Evolutionary conservation across 805 yeast genomes (phyloP).

Genomic region (Kluyveromyces aestuarii): DNA sequence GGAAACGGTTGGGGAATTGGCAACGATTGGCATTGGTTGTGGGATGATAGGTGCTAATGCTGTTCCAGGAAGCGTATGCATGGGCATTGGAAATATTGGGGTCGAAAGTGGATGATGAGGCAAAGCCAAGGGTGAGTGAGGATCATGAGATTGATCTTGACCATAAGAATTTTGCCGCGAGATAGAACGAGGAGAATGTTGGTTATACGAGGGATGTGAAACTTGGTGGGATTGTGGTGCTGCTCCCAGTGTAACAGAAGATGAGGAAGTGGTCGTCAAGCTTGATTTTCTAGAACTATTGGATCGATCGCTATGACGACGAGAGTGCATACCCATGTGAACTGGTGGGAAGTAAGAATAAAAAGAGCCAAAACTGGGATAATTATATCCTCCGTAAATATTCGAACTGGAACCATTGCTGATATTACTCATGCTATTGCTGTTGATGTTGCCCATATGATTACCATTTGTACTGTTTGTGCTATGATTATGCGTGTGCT

Average conservation of each 20-base stretch:
- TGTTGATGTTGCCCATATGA: conserved; percentile 1
- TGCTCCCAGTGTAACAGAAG: conserved; percentile 3
- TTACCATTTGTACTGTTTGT: background rate
- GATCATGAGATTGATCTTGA: conserved; percentile 3
- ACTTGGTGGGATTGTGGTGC: background rate
- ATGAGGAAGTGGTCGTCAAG: conserved; percentile 4
- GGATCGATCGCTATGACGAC: conserved; percentile 8
- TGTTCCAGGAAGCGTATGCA: background rate
- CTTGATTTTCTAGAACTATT: conserved; percentile 6
- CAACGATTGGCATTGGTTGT: background rate
- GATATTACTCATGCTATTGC: background rate
- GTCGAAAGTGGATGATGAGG: background rate
- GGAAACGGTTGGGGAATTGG: background rate
- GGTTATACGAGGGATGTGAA: background rate
- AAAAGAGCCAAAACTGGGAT: background rate
- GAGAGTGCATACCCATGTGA: background rate
- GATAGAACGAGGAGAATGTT: background rate
- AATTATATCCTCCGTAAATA: background rate
- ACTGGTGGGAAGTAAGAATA: background rate
- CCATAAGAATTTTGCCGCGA: background rate
- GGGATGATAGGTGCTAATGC: background rate
- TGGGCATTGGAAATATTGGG: background rate
- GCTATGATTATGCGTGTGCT: conserved; percentile 6
- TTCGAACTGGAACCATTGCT: background rate
- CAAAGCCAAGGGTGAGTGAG: conserved; percentile 4